Evolutionary conservation across 1,139 yeast genomes (phyloP), one percentile per base, ranked within the genome.

Genomic region (Candida sp.): DNA sequence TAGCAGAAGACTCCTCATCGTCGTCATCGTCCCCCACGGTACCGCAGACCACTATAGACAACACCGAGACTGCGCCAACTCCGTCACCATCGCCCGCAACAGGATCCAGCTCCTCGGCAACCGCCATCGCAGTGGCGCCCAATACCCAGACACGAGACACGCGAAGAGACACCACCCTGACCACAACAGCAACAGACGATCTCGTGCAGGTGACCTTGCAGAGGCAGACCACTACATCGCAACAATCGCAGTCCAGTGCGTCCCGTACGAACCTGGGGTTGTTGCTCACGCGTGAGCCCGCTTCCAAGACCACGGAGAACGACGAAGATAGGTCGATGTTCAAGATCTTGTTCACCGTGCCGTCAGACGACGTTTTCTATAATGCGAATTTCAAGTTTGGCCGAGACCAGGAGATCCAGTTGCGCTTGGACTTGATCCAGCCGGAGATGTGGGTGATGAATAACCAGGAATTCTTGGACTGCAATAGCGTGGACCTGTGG

Each of bases 381-480:
- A 64, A 65, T 54, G 53, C 46, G 8, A 47, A 44, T 8, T 50
- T 58, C 33, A 48, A 44, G 33, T 42, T 58, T 41, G 61, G 60
- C 11, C 31, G 42, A 9, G 44, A 47, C 30, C 42, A 54, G 39
- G 54, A 56, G 2, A 26, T 71, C 22, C 61, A 58, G 9, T 53
- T 74, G 22, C 52, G 77, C 25, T 49, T 73, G 41, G 79, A 74
- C 54, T 32, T 70, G 5, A 38, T 65, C 11, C 79, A 73, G 52
- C 73, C 77, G 4, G 75, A 73, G 25, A 44, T 72, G 1, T 74
- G 77, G 77, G 75, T 70, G 1, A 57, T 75, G 67, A 64, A 70
- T 52, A 63, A 63, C 4, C 52, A 62, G 9, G 48, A 54, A 3
- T 59, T 70, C 47, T 57, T 56, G 40, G 61, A 59, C 35, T 75